phyloP scores from a whole-genome alignment of 2,329 filamentous ascomycete species.

The Penicillium vulpinum region DNA sequence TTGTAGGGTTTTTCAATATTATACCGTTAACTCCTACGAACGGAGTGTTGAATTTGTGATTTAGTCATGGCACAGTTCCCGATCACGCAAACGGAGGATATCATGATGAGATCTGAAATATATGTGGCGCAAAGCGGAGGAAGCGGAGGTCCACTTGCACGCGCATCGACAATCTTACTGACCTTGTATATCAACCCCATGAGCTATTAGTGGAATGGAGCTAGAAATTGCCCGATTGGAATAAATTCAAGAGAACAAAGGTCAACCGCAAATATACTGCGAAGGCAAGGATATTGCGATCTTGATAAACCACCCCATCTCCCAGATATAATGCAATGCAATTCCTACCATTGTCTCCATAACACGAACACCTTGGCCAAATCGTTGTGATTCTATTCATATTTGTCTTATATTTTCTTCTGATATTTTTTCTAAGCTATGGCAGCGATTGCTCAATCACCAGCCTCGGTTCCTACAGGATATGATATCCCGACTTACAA shows the following conservation, averaged over 20 bases:
- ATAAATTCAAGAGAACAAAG: background rate
- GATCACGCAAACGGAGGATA: slow-evolving; percentile 26
- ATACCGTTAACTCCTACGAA: background rate
- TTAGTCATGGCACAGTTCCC: background rate
- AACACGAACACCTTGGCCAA: background rate
- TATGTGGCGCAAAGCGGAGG: background rate
- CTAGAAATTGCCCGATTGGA: slow-evolving; percentile 8
- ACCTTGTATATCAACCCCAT: background rate
- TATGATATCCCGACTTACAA: slow-evolving; percentile 10
- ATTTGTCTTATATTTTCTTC: background rate
- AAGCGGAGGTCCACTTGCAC: background rate
- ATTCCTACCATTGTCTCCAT: background rate
- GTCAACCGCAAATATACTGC: background rate
- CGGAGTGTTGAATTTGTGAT: background rate
- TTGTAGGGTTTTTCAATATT: background rate
- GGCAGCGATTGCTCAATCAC: slow-evolving; percentile 1
- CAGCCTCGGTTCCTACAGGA: background rate
- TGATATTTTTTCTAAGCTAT: background rate
- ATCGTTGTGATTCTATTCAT: background rate
- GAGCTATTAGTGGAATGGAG: background rate
- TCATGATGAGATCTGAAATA: slow-evolving; percentile 17
- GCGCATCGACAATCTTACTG: background rate
- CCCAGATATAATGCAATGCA: background rate
- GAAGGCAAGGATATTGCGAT: background rate
- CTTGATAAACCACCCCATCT: slow-evolving; percentile 3